Base-by-base conservation (phyloP, 441 rosid species). In the Populus hybrid region DNA sequence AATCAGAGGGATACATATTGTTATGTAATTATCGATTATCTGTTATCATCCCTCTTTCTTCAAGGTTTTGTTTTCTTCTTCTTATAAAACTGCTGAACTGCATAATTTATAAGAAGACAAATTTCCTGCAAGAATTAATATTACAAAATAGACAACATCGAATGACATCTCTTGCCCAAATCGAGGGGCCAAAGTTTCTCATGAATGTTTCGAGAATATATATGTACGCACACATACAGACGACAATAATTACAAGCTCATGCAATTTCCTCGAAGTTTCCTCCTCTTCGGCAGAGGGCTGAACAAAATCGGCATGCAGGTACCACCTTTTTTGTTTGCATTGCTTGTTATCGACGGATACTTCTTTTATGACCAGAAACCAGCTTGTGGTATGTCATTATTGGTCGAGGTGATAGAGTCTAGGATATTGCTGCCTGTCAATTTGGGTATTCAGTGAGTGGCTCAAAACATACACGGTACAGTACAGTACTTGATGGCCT, bases 191-290 rank as follows among this genome's bases (percentile, higher is more conserved):
- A 3, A 45, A 14, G 56, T 45, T 45, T 45, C 56, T 45, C 56
- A 14, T 45, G 56, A 4, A 14, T 14, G 20, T 45, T 45, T 45
- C 56, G 56, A 45, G 56, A 45, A 4, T 14, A 45, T 45, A 1
- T 1, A 45, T 45, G 7, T 45, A 14, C 3, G 29, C 3, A 35
- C 36, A 35, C 36, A 35, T 3, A 7, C 36, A 33, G 36, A 35
- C 36, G 36, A 35, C 36, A 35, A 35, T 35, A 35, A 35, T 35
- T 61, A 61, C 7, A 7, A 6, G 5, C 12, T 38, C 33, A 26
- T 28, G 75, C 24, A 77, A 9, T 9, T 70, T 71, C 75, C 65
- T 9, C 7, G 75, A 77, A 77, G 42, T 64, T 77, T 77, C 74
- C 24, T 36, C 53, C 29, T 28, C 29, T 33, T 24, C 59, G 8